Evolutionary conservation across 441 rosid genomes (phyloP), one percentile per base, ranked within the genome.

Genomic region (Gossypium trilobum): DNA sequence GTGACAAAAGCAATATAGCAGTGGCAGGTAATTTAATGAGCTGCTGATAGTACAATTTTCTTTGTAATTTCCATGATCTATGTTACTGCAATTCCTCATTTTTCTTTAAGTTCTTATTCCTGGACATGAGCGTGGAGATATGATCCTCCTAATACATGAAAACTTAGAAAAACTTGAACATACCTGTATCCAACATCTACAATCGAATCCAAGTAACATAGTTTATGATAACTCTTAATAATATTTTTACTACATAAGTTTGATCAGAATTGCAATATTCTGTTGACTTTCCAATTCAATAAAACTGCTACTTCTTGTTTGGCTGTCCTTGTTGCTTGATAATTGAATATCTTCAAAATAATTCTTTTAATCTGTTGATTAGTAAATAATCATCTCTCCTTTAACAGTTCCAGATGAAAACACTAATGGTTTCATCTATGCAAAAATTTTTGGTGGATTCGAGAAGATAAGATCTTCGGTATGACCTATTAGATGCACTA

Each of bases 371-470:
- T 56, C 36, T 54, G 61, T 56, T 56, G 33, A 17, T 69, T 46
- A 31, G 11, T 16, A 51, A 50, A 50, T 54, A 14, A 20, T 55
- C 50, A 17, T 36, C 31, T 70, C 52, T 56, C 19, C 23, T 36
- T 44, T 36, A 19, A 55, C 73, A 95, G 99, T 75, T 61, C 94
- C 93, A 56, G 80, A 70, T 75, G 86, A 82, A 57, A 80, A 79
- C 57, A 85, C 73, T 80, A 89, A 89, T 55, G 86, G 89, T 70
- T 91, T 85, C 82, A 93, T 95, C 61, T 93, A 91, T 80, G 97
- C 97, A 33, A 95, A 95, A 83, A 68, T 95, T 73, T 95, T 83
- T 77, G 99, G 99, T 77, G 98, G 94, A 71, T 93, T 93, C 80
- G 97, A 88, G 83, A 88, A 87, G 86, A 95, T 88, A 77, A 84